Evolutionary conservation across 2,329 filamentous ascomycete genomes (phyloP).

Genomic region (Ceratocystis papillata): DNA sequence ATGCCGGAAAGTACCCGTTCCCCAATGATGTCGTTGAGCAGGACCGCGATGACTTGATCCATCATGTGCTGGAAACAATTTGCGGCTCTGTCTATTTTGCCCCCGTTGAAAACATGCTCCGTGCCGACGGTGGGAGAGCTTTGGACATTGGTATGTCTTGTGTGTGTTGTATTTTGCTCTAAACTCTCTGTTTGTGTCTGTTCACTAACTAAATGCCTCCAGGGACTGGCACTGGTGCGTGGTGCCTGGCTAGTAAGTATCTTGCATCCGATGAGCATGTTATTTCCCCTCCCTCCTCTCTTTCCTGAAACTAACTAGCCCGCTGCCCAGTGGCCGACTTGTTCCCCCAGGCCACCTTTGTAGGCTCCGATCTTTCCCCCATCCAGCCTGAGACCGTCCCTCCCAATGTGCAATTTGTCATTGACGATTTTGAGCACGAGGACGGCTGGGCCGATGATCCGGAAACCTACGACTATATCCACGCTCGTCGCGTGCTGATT

Average conservation of each 20-base stretch:
- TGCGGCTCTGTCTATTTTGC: slow-evolving; percentile 37
- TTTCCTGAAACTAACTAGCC: slow-evolving; percentile 38
- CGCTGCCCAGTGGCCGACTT: slow-evolving; percentile 38
- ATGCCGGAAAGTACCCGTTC: slow-evolving; percentile 35
- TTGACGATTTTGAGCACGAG: slow-evolving; percentile 43
- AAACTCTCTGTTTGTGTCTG: slow-evolving; percentile 39
- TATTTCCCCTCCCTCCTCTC: not conserved
- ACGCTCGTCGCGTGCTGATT: slow-evolving; percentile 39
- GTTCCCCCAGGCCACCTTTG: slow-evolving; percentile 37
- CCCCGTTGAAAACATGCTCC: slow-evolving; percentile 34
- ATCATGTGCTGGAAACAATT: slow-evolving; percentile 34
- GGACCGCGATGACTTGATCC: slow-evolving; percentile 35
- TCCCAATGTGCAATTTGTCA: slow-evolving; percentile 41
- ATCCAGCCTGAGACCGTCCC: slow-evolving; percentile 44
- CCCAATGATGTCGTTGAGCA: slow-evolving; percentile 38
- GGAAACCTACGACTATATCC: slow-evolving; percentile 40
- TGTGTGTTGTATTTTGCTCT: slow-evolving; percentile 29
- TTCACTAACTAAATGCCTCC: slow-evolving; percentile 10
- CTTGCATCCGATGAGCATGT: not conserved
- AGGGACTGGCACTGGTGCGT: slow-evolving; percentile 44
- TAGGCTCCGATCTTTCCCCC: slow-evolving; percentile 42
- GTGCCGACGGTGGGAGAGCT: slow-evolving; percentile 34
- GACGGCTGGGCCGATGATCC: slow-evolving; percentile 41
- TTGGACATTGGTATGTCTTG: slow-evolving; percentile 38
- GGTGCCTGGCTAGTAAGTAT: slow-evolving; percentile 41